phyloP scores from a whole-genome alignment of 805 yeast genomes.

The Saccharomycopsis microspora region DNA sequence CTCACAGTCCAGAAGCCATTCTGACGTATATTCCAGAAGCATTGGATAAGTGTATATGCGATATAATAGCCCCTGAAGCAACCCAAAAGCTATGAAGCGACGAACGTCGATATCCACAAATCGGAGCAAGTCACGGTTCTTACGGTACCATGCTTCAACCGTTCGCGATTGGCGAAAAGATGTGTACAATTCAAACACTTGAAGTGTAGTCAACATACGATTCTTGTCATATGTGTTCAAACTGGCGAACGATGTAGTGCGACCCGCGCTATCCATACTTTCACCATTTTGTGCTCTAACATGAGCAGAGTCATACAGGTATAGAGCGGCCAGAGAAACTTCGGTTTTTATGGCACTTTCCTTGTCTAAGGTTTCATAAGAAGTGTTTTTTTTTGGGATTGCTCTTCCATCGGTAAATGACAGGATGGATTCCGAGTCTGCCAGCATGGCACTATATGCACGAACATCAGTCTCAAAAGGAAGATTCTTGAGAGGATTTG shows the following conservation, averaged over 20 bases:
- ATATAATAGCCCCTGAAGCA: constrained; percentile 70
- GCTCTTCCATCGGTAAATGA: not conserved
- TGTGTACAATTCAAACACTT: constrained; percentile 9
- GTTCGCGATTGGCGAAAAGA: constrained; percentile 67
- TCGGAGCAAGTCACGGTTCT: constrained; percentile 42
- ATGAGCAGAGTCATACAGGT: not conserved
- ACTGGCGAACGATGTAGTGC: constrained; percentile 9
- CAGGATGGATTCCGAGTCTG: not conserved
- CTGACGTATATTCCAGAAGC: constrained; percentile 26
- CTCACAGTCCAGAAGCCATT: constrained; percentile 13
- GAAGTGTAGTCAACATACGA: constrained; percentile 3
- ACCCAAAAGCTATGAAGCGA: constrained; percentile 79
- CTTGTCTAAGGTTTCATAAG: not conserved
- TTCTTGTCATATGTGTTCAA: constrained; percentile 9
- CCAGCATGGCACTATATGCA: not conserved
- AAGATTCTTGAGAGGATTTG: constrained; percentile 5
- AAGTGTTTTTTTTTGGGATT: not conserved
- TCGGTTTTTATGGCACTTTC: not conserved
- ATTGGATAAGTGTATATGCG: constrained; percentile 72
- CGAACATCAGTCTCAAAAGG: constrained; percentile 2
- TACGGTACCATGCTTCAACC: constrained; percentile 71
- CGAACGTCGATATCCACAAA: constrained; percentile 59
- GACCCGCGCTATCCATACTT: constrained; percentile 3
- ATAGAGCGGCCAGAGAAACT: not conserved
- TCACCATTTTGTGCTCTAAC: not conserved